Evolutionary conservation across 768 basidiomycete genomes (phyloP).

Genomic region (Psilocybe sp.): DNA sequence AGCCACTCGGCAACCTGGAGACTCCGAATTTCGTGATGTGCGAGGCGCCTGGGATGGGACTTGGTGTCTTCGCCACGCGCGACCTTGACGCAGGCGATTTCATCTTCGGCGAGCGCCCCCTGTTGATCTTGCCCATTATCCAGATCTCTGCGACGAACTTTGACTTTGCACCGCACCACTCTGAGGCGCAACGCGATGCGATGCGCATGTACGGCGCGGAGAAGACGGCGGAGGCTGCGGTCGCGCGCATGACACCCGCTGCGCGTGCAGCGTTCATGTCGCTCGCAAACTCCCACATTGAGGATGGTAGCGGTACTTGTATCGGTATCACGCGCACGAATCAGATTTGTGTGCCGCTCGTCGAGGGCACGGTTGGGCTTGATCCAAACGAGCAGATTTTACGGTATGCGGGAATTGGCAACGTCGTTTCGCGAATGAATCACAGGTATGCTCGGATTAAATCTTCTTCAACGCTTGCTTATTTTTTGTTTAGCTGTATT

Average conservation of each 20-base stretch:
- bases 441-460: slow-evolving; percentile 26
- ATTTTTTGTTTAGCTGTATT: slow-evolving; percentile 21
- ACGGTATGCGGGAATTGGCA: slow-evolving; percentile 1
- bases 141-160: slow-evolving; percentile 1
- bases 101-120: slow-evolving; percentile 35
- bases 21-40: slow-evolving; percentile 1
- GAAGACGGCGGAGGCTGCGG: slow-evolving; percentile 4
- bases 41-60: slow-evolving; percentile 20
- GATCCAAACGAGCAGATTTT: too few relatives aligned
- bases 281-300: slow-evolving; percentile 24
- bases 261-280: slow-evolving; percentile 23
- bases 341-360: not conserved
- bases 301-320: slow-evolving; percentile 27
- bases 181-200: too few relatives aligned
- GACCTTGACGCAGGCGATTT: slow-evolving; percentile 26
- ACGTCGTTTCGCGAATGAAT: slow-evolving; percentile 25
- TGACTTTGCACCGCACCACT: not conserved
- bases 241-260: slow-evolving; percentile 20
- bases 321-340: too few relatives aligned
- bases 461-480: not conserved
- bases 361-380: too few relatives aligned
- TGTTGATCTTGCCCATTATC: slow-evolving; percentile 24
- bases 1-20: too few relatives aligned
- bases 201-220: too few relatives aligned
- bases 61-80: slow-evolving; percentile 28